Base-by-base conservation (phyloP, 2,329 filamentous ascomycete genomes). In the Metarhizium album region DNA sequence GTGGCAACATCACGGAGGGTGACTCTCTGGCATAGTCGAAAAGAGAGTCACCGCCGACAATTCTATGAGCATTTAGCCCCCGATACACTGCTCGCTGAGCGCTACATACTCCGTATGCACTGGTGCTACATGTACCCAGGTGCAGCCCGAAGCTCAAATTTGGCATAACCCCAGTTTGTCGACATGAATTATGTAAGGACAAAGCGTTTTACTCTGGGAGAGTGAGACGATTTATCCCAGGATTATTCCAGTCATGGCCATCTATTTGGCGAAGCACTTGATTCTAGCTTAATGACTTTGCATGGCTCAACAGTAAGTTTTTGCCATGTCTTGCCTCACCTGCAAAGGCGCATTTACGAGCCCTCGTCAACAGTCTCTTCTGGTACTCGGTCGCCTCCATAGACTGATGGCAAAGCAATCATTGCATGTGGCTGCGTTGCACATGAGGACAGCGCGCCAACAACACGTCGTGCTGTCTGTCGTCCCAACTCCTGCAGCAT, bases 351-450 rank as follows among this genome's bases (percentile, higher is more conserved):
- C 13, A 13, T 16, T 16, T 35, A 35, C 14, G 11, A 35, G 11
- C 33, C 33, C 4, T 35, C 33, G 33, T 13, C 14, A n/a, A 8
- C 33, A 35, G 11, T 13, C 14, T 35, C 14, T 35, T 13, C 33
- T 13, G 33, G 14, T 4, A 35, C 33, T 35, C 33, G 14, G 4
- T 13, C 11, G 11, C 4, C 16, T 14, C 27, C 33, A 35, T 35
- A 13, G 16, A 16, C 4, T 35, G 33, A 35, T 13, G 2, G 33
- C 33, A 35, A 13, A 13, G 33, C 37, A 20, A n/a, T n/a, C n/a
- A 20, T 16, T 35, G 48, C 31, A 47, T 50, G 38, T 48, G 48
- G 48, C 20, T 42, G 24, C 48, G 47, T 38, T 43, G 35, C 38
- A 45, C 37, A 20, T 11, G 13, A 18, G 42, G 23, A 23, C 38